Percentiles rank a stretch among this genome's conserved stretches.
Conservation (phyloP, 495 filamentous ascomycete genomes). For the Podospora anserina region DNA sequence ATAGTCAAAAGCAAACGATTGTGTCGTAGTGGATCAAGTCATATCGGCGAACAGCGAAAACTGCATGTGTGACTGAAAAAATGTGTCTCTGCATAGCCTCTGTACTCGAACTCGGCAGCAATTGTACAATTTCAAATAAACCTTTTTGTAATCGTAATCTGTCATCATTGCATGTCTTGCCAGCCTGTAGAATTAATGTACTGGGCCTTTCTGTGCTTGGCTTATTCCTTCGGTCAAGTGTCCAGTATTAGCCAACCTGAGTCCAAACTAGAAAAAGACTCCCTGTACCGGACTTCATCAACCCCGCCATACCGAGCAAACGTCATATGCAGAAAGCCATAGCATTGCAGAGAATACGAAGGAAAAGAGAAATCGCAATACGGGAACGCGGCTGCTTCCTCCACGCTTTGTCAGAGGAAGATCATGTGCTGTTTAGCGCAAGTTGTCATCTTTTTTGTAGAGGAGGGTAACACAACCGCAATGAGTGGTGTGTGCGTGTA, state of each 20-base stretch:
- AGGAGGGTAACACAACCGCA: not conserved
- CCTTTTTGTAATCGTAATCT: not conserved
- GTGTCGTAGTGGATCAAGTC: not conserved
- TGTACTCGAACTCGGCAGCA: not conserved
- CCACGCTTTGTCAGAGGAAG: not conserved
- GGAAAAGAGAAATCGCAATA: not conserved
- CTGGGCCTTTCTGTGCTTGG: not conserved
- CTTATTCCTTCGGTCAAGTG: not conserved
- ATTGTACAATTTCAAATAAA: not conserved
- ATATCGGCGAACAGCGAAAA: not conserved
- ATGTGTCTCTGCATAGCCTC: not conserved
- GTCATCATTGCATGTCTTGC: not conserved
- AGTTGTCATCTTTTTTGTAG: not conserved
- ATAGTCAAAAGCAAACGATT: not conserved
- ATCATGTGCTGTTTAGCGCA: not conserved
- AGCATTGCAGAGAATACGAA: not conserved
- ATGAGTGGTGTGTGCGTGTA: not conserved
- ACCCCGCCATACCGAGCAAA: not conserved
- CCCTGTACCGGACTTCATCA: not conserved
- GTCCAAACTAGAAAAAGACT: not conserved
- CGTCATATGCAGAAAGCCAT: not conserved
- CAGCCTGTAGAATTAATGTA: no score
- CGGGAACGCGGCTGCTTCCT: not conserved
- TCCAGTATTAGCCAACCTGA: not conserved
- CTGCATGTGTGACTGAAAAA: not conserved